These are phyloP conservation scores for Bolboschoenus planiculmis DNA, from an alignment of 176 grass and related monocot species.

Conservation along the genomic window DNA sequence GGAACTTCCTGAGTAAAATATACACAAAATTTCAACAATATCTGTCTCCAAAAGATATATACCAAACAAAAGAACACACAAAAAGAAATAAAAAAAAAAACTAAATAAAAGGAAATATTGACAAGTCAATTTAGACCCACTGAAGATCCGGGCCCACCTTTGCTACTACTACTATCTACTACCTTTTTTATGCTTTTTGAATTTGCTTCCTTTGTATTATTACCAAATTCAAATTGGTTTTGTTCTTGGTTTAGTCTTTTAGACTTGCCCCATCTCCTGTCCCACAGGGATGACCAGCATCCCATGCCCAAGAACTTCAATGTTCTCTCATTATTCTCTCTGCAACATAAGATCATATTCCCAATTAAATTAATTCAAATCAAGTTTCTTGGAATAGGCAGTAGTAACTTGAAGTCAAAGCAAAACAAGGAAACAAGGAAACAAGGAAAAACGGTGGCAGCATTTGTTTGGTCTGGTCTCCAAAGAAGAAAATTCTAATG, in stretches of 20 bases:
- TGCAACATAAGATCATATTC: conserved; percentile 20
- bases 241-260: conserved; percentile 6
- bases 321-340: conserved; percentile 50
- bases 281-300: conserved; percentile 65
- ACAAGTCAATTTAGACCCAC: background rate
- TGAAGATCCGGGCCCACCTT: background rate
- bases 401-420: background rate
- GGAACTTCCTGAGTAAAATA: background rate
- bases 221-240: conserved; percentile 8
- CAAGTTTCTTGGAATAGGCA: background rate
- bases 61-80: background rate
- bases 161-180: background rate
- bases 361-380: background rate
- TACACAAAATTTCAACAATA: background rate
- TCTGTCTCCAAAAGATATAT: background rate
- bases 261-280: conserved; percentile 45
- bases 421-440: background rate
- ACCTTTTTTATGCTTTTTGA: background rate
- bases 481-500: background rate
- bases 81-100: background rate
- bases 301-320: conserved; percentile 24
- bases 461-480: background rate
- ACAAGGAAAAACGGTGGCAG: background rate
- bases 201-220: background rate
- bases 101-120: background rate